Base-by-base conservation (phyloP, 2,329 filamentous ascomycete species). In the Aspergillus novofumigatus region DNA sequence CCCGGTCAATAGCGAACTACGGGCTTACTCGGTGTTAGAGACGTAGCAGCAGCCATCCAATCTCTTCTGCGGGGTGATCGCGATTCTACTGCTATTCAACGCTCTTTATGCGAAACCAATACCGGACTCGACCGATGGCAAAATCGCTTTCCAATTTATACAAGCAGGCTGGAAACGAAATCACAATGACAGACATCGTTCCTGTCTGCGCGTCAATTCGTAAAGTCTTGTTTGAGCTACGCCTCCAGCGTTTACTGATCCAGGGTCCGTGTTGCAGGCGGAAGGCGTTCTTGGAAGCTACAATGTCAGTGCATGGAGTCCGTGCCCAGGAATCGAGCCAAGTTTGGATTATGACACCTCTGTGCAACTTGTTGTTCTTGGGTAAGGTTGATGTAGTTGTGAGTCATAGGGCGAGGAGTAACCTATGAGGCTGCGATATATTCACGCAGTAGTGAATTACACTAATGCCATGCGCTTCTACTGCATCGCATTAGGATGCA, bases 201-300 rank as follows among this genome's bases (percentile, higher is more conserved):
- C 21, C 32, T 29, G 32, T 5, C 26, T 55, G 42, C 48, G 49
- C 25, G 28, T 41, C 25, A 29, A 47, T 49, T 41, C 52, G 35
- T 49, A 28, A 45, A 51, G 28, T 32, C 44, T 51, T 35, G 20
- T 50, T 14, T 35, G 32, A 35, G 32, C 32, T 35, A 5, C 11
- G 32, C 11, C 11, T 35, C 11, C 11, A 17, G 32, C 4, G 57
- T 54, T 47, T 44, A 58, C 57, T 51, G 53, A 42, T 25, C 54
- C 56, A 56, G 52, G 56, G 59, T 53, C 54, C 50, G 57, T 62
- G 58, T 54, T 51, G 38, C 52, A 25, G 17, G 14, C 11, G 21
- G 53, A 32, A 28, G 28, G 53, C 32, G 32, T 38, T 7, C 32
- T 38, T 38, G 32, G 32, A 6, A 38, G 32, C 6, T 17, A 17